A percentile compares a stretch with the other conserved stretches of the same genome.
Evolutionary conservation across 148 eudicot species (phyloP).

Genomic region (Linanthus parryae): DNA sequence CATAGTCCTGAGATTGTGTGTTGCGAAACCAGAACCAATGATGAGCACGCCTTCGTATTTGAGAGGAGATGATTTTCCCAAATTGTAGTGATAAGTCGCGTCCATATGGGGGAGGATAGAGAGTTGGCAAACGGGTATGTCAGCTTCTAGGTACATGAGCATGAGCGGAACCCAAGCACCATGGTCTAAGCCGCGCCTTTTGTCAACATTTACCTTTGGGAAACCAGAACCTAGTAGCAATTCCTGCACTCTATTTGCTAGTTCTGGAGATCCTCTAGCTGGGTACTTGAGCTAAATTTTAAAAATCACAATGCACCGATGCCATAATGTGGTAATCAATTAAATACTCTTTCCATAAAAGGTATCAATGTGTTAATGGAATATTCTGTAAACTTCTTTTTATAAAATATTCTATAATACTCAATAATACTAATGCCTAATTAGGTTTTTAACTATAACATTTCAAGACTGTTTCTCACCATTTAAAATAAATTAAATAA

Average conservation of each 20-base stretch:
- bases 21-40: slow-evolving; percentile 76
- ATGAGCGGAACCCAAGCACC: slow-evolving; percentile 91
- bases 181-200: slow-evolving; percentile 81
- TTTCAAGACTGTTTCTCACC: too few relatives aligned
- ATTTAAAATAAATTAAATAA: too few relatives aligned
- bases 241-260: slow-evolving; percentile 64
- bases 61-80: slow-evolving; percentile 70
- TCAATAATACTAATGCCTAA: too few relatives aligned
- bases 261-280: slow-evolving; percentile 77
- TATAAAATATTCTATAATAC: too few relatives aligned
- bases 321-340: too few relatives aligned
- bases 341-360: too few relatives aligned
- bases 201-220: slow-evolving; percentile 41
- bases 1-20: slow-evolving; percentile 57
- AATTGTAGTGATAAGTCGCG: slow-evolving; percentile 60
- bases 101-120: slow-evolving; percentile 53
- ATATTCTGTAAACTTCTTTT: too few relatives aligned
- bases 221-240: slow-evolving; percentile 48
- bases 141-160: slow-evolving; percentile 89
- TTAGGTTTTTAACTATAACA: too few relatives aligned
- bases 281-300: slow-evolving; percentile 95
- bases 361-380: too few relatives aligned
- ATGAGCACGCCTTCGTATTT: slow-evolving; percentile 79
- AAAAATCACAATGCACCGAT: too few relatives aligned
- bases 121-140: slow-evolving; percentile 87